phyloP scores from a whole-genome alignment of 2,329 filamentous ascomycete genomes.

The Epichloe glyceriae region DNA sequence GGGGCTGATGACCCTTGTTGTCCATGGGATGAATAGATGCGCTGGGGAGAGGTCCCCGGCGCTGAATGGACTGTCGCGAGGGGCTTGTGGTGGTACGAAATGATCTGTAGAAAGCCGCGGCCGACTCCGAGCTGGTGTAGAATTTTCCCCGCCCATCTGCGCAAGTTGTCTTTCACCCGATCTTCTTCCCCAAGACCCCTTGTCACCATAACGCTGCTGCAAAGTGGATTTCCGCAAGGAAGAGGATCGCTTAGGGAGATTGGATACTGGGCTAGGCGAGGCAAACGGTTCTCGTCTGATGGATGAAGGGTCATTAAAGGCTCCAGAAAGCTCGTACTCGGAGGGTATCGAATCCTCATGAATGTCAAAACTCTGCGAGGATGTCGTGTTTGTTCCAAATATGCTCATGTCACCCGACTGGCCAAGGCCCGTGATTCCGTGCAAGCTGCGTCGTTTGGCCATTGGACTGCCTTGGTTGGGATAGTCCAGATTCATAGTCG shows the following conservation, averaged over 20 bases:
- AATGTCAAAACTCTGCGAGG: conserved; percentile 36
- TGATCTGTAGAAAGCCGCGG: conserved; percentile 71
- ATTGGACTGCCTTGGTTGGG: conserved; percentile 70
- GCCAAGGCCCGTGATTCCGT: conserved; percentile 54
- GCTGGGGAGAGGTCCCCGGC: conserved; percentile 37
- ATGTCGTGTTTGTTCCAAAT: conserved; percentile 47
- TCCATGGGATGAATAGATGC: conserved; percentile 40
- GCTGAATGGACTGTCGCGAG: conserved; percentile 53
- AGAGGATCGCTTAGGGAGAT: conserved; percentile 55
- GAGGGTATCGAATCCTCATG: conserved; percentile 31
- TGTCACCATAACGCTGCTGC: conserved; percentile 66
- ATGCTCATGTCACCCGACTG: conserved; percentile 53
- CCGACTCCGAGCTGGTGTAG: conserved; percentile 47
- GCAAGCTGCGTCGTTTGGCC: conserved; percentile 79
- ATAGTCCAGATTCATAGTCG: conserved; percentile 76
- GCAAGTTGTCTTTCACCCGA: conserved; percentile 43
- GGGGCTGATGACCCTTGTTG: conserved; percentile 40
- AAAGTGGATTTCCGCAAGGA: conserved; percentile 78
- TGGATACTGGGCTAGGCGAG: conserved; percentile 34
- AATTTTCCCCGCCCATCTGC: conserved; percentile 37
- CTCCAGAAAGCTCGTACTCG: conserved; percentile 41
- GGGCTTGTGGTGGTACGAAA: conserved; percentile 49
- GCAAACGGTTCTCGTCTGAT: conserved; percentile 25
- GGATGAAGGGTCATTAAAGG: conserved; percentile 8
- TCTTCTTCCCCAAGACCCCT: conserved; percentile 48